phyloP scores from a whole-genome alignment of 2,329 filamentous ascomycete species.

The Apiospora arundinis region DNA sequence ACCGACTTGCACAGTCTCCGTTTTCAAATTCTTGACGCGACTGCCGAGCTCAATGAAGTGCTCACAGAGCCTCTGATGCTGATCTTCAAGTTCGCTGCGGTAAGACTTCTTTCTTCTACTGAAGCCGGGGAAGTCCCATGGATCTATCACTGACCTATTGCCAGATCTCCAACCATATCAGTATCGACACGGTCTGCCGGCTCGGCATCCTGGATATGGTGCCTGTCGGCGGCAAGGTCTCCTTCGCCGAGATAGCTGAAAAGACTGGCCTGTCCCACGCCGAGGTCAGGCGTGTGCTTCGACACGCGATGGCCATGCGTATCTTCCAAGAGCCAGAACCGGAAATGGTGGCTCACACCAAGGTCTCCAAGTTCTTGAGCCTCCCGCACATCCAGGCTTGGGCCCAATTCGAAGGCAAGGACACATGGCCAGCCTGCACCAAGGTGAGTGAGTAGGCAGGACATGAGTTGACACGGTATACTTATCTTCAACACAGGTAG shows the following conservation, averaged over 20 bases:
- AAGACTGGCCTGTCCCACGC: conserved; percentile 1
- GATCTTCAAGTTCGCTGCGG: conserved; percentile 6
- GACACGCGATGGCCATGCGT: conserved; percentile 15
- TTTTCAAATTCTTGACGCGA: neutral
- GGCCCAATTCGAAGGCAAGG: neutral
- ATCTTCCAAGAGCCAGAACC: conserved; percentile 16
- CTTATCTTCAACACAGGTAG: conserved; percentile 23
- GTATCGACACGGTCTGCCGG: neutral
- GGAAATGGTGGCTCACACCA: conserved; percentile 15
- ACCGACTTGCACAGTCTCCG: neutral
- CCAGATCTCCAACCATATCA: neutral
- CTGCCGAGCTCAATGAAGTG: conserved; percentile 18
- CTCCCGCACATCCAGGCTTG: conserved; percentile 12
- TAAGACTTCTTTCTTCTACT: neutral
- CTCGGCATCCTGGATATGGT: conserved; percentile 11
- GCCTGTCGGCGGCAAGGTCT: conserved; percentile 1
- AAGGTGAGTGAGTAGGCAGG: neutral
- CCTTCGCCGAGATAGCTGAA: neutral
- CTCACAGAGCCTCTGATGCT: conserved; percentile 14
- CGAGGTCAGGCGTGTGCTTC: neutral
- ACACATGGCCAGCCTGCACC: conserved; percentile 13
- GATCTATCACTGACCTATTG: neutral
- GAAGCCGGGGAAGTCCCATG: neutral
- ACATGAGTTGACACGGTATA: neutral
- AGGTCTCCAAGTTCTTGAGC: conserved; percentile 14